Base-by-base conservation (phyloP, 495 filamentous ascomycete species). In the Xylaria flabelliformis region DNA sequence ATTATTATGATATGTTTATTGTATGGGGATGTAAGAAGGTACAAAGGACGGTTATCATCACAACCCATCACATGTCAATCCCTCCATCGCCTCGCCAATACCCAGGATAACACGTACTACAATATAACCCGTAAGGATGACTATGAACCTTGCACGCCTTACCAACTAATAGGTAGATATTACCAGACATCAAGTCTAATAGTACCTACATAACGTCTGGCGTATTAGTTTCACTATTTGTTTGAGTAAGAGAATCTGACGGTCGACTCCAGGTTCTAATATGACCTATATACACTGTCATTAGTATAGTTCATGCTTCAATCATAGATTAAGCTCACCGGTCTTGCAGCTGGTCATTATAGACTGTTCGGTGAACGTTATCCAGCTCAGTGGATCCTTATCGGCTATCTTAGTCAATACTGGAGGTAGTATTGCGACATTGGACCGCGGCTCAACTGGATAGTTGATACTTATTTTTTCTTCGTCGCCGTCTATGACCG, bases 381-480 rank as follows among this genome's bases (percentile, higher is more conserved):
- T 77, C 93, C 95, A 97, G 77, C 88, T 92, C 61, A 97, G 84
- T 64, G 94, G 95, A 79, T 98, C 93, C 69, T 90, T 87, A 76
- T 97, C 95, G 32, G 97, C 88, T 7, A 86, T 85, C 85, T 98
- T 98, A 21, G 91, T 93, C 90, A 98, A 91, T 26, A 99, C 93
- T 59, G 96, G 96, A n/a, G 97, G 96, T 62, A 99, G 80, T 77
- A 97, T 89, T 10, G 96, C 93, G 50, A 92, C 95, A 64, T 89
- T 87, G 51, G 93, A 86, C 72, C 93, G 85, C 7, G 94, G 89
- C 80, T 97, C 92, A 9, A 97, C 93, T 3, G 91, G 87, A 82
- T 97, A 95, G 72, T 90, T 85, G 51, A 91, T 82, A 72, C 88
- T 84, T 58, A 91, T 81, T 24, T 87, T 81, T 67, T 85, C 83